These are phyloP conservation scores for Actinomucor elegans DNA, from an alignment of 371 early-diverging fungal genomes.

Conservation along the genomic window DNA sequence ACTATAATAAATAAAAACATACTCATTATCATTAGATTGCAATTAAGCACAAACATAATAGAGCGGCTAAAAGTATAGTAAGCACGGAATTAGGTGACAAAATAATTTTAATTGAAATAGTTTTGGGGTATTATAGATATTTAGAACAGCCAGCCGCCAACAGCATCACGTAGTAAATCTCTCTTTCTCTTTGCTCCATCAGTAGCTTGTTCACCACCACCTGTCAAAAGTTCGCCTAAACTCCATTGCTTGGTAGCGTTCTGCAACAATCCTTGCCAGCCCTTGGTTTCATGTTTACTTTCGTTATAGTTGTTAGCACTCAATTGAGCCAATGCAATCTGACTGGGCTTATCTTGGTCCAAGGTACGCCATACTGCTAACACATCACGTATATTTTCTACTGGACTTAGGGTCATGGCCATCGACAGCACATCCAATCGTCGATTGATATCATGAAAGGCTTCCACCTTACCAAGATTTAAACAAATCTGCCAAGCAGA, in stretches of 20 bases:
- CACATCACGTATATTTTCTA: slow-evolving; percentile 54
- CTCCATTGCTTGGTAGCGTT: slow-evolving; percentile 34
- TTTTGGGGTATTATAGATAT: too few species aligned
- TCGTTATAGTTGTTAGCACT: neutral
- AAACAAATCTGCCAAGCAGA: slow-evolving; percentile 60
- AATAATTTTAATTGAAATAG: too few species aligned
- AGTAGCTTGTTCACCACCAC: slow-evolving; percentile 1
- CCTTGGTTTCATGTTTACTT: neutral
- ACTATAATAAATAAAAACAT: too few species aligned
- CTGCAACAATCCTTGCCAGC: slow-evolving; percentile 30
- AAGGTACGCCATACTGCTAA: slow-evolving; percentile 59
- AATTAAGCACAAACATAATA: too few species aligned
- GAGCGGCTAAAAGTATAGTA: too few species aligned
- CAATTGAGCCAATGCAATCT: slow-evolving; percentile 20
- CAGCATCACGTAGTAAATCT: slow-evolving; percentile 30
- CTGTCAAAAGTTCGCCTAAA: slow-evolving; percentile 23
- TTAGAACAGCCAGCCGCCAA: slow-evolving; percentile 31
- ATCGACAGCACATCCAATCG: slow-evolving; percentile 59
- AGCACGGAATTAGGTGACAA: too few species aligned
- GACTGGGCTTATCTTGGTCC: slow-evolving; percentile 34
- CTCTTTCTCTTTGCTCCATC: slow-evolving; percentile 23
- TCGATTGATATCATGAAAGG: slow-evolving; percentile 43
- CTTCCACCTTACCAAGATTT: slow-evolving; percentile 47
- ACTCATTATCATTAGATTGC: too few species aligned
- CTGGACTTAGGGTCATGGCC: slow-evolving; percentile 62